A percentile compares a stretch with the other conserved stretches of the same genome.
Evolutionary conservation across 192 early-diverging fungal genomes (phyloP).

Genomic region (Ambispora gerdemannii): DNA sequence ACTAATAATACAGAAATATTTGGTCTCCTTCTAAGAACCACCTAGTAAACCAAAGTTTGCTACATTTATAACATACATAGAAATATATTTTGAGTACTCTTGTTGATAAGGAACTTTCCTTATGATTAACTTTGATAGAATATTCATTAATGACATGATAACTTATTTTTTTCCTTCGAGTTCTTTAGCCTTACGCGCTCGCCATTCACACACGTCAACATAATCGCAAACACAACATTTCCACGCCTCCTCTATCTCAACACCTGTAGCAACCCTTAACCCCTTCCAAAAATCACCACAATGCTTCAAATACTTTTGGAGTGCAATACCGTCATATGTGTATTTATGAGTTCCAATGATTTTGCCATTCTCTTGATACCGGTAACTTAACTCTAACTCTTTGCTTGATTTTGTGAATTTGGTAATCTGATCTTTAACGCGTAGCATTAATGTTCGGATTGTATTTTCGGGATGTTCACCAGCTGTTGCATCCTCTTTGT

Average conservation of each 20-base stretch:
- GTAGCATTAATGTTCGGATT: slow-evolving; percentile 5
- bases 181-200: slow-evolving; percentile 12
- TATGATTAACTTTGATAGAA: no score
- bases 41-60: no score
- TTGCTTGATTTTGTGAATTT: slow-evolving; percentile 3
- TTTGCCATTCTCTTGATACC: slow-evolving; percentile 12
- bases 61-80: no score
- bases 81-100: no score
- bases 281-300: slow-evolving; percentile 19
- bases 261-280: neutral
- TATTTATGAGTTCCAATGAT: neutral
- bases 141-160: no score
- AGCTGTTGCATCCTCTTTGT: neutral
- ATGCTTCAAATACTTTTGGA: slow-evolving; percentile 5
- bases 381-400: slow-evolving; percentile 19
- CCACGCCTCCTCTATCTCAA: slow-evolving; percentile 27
- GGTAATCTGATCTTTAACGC: neutral
- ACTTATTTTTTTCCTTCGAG: neutral
- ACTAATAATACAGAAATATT: no score
- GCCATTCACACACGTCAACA: slow-evolving; percentile 28
- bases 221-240: slow-evolving; percentile 25
- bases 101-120: no score
- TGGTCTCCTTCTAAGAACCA: no score
- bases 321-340: slow-evolving; percentile 4
- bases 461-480: neutral